Evolutionary conservation across 768 basidiomycete species (phyloP).

Genomic region (Sistotremastrum suecicum): DNA sequence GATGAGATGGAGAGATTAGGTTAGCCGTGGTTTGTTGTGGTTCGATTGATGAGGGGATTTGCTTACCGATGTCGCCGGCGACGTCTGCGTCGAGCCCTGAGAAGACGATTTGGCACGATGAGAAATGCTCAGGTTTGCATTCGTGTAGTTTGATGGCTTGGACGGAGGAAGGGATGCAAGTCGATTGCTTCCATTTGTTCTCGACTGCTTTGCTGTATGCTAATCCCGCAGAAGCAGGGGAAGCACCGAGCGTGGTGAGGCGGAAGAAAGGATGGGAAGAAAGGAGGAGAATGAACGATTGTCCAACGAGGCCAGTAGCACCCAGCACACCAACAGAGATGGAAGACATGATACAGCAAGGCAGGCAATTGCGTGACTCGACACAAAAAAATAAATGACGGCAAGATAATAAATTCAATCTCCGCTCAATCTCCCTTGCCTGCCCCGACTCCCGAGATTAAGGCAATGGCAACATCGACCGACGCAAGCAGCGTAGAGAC

Average conservation of each 20-base stretch:
- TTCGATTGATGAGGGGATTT: background rate
- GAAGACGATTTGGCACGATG: constrained; percentile 77
- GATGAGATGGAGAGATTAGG: background rate
- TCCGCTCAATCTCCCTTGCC: no score
- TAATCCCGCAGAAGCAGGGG: constrained; percentile 75
- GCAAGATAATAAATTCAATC: no score
- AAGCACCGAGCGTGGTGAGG: constrained; percentile 80
- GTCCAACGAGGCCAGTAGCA: constrained; percentile 90
- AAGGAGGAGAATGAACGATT: constrained; percentile 86
- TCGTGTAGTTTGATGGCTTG: constrained; percentile 53
- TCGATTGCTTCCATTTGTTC: constrained; percentile 72
- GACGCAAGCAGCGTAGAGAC: background rate
- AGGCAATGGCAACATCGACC: no score
- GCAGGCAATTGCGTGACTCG: no score
- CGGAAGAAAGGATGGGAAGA: constrained; percentile 82
- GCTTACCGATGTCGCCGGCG: constrained; percentile 86
- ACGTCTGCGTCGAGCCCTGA: constrained; percentile 93
- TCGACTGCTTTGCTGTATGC: constrained; percentile 49
- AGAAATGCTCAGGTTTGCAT: constrained; percentile 67
- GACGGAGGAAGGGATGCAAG: constrained; percentile 55
- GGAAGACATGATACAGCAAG: no score
- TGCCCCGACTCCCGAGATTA: no score
- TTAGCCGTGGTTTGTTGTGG: background rate
- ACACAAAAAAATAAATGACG: no score
- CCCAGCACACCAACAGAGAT: constrained; percentile 59